Evolutionary conservation across 2,329 filamentous ascomycete species (phyloP).

Genomic region (Nannizziopsis barbatae): DNA sequence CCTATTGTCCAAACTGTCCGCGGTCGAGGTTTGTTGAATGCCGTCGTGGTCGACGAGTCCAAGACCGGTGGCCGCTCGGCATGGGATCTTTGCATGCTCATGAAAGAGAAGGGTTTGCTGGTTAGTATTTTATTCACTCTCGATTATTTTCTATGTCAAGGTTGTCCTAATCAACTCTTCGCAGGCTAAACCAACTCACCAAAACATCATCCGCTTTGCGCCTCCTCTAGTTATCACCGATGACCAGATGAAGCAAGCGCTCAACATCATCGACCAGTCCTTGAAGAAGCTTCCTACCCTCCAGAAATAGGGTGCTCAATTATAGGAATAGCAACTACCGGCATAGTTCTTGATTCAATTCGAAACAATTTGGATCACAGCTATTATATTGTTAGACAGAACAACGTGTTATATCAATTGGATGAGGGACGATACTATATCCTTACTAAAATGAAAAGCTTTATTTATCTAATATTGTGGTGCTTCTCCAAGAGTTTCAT

Average conservation of each 20-base stretch:
- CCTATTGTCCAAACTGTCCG: slow-evolving; percentile 73
- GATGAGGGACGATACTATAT: too few relatives aligned
- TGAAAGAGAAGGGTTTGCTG: slow-evolving; percentile 90
- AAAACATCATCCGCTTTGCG: slow-evolving; percentile 97
- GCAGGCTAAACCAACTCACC: slow-evolving; percentile 94
- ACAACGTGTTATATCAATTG: too few relatives aligned
- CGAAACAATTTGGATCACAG: too few relatives aligned
- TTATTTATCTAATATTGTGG: too few relatives aligned
- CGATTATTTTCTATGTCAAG: background rate
- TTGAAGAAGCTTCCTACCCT: slow-evolving; percentile 65
- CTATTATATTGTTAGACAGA: too few relatives aligned
- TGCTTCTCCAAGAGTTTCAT: too few relatives aligned
- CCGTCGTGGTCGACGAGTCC: slow-evolving; percentile 86
- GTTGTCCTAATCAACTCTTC: background rate
- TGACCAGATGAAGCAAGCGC: slow-evolving; percentile 64
- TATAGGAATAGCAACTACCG: too few relatives aligned
- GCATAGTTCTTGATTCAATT: too few relatives aligned
- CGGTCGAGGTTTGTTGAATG: slow-evolving; percentile 89
- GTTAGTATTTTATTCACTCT: slow-evolving; percentile 43
- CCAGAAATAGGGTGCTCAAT: background rate
- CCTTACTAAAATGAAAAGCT: too few relatives aligned
- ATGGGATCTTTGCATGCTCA: slow-evolving; percentile 91
- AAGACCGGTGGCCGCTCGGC: slow-evolving; percentile 76
- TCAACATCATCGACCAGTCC: slow-evolving; percentile 70
- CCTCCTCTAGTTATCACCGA: slow-evolving; percentile 91